A percentile compares a stretch with the other conserved stretches of the same genome.
phyloP scores from a whole-genome alignment of 495 filamentous ascomycete species.

The Acidiella bohemica region DNA sequence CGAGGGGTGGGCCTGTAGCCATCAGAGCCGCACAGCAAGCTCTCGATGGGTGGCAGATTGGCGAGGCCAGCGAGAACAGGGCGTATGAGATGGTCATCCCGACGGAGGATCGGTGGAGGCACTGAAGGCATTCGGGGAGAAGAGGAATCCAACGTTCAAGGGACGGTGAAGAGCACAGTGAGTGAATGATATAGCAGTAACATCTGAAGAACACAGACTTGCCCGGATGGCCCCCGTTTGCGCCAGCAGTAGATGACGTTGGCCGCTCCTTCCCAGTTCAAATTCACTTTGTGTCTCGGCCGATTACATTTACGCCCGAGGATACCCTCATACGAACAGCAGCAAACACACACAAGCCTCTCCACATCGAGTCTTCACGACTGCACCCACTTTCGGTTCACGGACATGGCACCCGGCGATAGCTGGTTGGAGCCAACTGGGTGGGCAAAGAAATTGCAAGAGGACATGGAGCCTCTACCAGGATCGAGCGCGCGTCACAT shows the following conservation, averaged over 20 bases:
- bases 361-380: too few relatives aligned
- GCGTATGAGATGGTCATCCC: constrained; percentile 68
- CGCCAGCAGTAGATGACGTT: too few relatives aligned
- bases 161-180: constrained; percentile 29
- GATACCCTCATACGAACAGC: too few relatives aligned
- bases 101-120: constrained; percentile 82
- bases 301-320: too few relatives aligned
- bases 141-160: constrained; percentile 73
- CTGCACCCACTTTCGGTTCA: too few relatives aligned
- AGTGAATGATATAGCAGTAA: neutral
- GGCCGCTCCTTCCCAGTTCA: constrained; percentile 1
- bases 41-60: constrained; percentile 43
- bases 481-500: too few relatives aligned
- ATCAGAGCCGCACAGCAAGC: constrained; percentile 59
- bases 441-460: too few relatives aligned
- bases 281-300: neutral
- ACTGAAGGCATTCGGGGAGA: constrained; percentile 74
- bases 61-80: constrained; percentile 56
- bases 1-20: constrained; percentile 71
- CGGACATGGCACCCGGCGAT: too few relatives aligned
- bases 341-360: too few relatives aligned
- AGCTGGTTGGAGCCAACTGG: too few relatives aligned
- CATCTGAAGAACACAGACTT: neutral
- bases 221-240: neutral
- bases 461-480: too few relatives aligned